Base-by-base conservation (phyloP, 192 early-diverging fungal genomes). In the Chytriomyces sp. region DNA sequence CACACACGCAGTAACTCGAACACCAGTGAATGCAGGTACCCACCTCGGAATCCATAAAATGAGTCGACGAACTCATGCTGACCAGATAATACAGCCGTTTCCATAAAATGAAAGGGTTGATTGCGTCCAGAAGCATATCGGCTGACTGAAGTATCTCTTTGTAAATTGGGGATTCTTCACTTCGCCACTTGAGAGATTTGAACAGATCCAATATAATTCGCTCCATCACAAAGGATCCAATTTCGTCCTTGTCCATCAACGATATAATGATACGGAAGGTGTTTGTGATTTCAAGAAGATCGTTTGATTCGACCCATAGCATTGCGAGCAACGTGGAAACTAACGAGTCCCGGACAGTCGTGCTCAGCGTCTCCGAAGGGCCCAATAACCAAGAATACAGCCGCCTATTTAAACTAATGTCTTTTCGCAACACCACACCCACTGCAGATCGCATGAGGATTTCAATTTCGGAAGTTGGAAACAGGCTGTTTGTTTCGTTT, bases 361-460 rank as follows among this genome's bases (percentile, higher is more conserved):
- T 9, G 26, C n/a, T n/a, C 20, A 71, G 69, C 8, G 28, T n/a
- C n/a, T 20, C 28, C 23, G 69, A 71, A 9, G 69, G 20, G 10
- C 69, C 80, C 5, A 84, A 71, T 6, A 98, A 79, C 96, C 96
- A 98, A 4, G 93, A 87, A 79, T 96, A 97, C n/a, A 98, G 84
- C 48, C 97, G 80, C 61, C 95, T 81, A 73, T 95, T 98, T 16
- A 98, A 86, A 24, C 96, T 95, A 94, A 97, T 97, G 80, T 98
- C 97, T 77, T 93, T 93, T 45, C 92, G 83, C 65, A 97, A 73
- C 8, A 97, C 94, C 18, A 97, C 95, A 26, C 86, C 83, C 2
- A 93, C 82, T 0, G 94, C 96, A 7, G 91, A 83, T 18, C 86
- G 85, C 63, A 94, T 86, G 50, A 98, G 79, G 26, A 93, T 66